Evolutionary conservation across 2,329 filamentous ascomycete genomes (phyloP), one percentile per base, ranked within the genome.

Genomic region (Hypoxylon sp.): DNA sequence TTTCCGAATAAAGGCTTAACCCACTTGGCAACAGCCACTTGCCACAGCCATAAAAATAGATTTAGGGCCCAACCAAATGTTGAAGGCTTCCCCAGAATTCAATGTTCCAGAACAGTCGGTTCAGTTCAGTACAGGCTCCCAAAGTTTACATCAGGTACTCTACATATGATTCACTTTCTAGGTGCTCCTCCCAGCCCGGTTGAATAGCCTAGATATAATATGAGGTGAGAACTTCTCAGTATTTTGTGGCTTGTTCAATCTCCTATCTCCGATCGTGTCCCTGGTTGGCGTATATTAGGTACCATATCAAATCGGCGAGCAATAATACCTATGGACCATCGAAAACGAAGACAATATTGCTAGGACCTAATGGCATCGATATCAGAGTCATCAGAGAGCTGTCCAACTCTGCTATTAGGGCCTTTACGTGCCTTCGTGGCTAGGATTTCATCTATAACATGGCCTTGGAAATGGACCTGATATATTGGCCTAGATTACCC

Each of bases 71-170:
- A 17, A 49, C 34, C 56, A 17, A 49, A 64, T n/a, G 48, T 19
- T 46, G 38, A 11, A 43, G 14, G 7, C 38, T 60, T 60, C 58
- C 48, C 43, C 51, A 36, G 51, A 57, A 56, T 50, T 60, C 36
- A 55, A 60, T 46, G 57, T 60, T 65, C 63, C 45, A 51, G 56
- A 65, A 59, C 61, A 38, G 19, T 38, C 19, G 17, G 34, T 43
- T 25, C 25, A 25, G 48, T 11, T 23, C 41, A 25, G 9, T 9
- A 7, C 38, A 13, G 38, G 23, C 23, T 41, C 5, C 19, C 25
- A 56, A 28, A 13, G 25, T 11, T 45, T 25, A 7, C 36, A 7
- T 55, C 51, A n/a, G n/a, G n/a, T 25, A 55, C 21, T 21, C 28
- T 28, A 52, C 41, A 52, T 4, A 3, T 36, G 23, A 19, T 13